Evolutionary conservation across 176 grass and related monocot genomes (phyloP).

Genomic region (Musa troglodytarum): DNA sequence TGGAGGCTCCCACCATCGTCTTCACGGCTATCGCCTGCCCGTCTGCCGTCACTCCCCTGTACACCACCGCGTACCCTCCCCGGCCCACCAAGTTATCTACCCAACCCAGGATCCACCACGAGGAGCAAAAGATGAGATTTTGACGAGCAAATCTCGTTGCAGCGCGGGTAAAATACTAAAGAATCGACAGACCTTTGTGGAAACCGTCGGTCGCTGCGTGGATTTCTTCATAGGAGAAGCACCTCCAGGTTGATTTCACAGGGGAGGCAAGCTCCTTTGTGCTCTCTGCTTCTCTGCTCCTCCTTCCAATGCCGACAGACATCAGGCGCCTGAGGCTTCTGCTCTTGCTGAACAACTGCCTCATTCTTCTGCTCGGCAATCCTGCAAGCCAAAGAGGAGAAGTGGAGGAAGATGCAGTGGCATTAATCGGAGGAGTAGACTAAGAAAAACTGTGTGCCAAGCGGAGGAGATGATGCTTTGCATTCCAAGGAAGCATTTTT

Average conservation of each 20-base stretch:
- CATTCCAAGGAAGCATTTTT: background rate
- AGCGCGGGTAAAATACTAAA: background rate
- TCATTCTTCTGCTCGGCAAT: background rate
- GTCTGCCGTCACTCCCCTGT: conserved; percentile 4
- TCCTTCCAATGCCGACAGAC: background rate
- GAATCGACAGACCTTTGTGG: conserved; percentile 2
- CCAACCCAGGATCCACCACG: background rate
- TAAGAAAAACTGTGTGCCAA: background rate
- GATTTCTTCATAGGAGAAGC: conserved; percentile 12
- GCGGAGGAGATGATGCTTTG: background rate
- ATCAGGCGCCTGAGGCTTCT: background rate
- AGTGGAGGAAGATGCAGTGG: background rate
- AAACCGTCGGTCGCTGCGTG: background rate
- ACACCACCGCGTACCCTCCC: conserved; percentile 17
- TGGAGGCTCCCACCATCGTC: background rate
- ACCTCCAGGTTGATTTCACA: background rate
- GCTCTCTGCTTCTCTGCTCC: background rate
- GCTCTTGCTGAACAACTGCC: background rate
- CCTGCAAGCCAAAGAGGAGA: background rate
- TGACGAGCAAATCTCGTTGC: background rate
- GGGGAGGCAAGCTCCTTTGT: background rate
- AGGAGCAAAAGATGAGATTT: background rate
- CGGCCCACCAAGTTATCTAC: conserved; percentile 20
- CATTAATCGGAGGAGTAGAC: background rate
- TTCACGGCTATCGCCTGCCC: conserved; percentile 13